These are phyloP conservation scores for Conringia planisiliqua DNA, from an alignment of 345 rosid genomes.

Conservation along the genomic window DNA sequence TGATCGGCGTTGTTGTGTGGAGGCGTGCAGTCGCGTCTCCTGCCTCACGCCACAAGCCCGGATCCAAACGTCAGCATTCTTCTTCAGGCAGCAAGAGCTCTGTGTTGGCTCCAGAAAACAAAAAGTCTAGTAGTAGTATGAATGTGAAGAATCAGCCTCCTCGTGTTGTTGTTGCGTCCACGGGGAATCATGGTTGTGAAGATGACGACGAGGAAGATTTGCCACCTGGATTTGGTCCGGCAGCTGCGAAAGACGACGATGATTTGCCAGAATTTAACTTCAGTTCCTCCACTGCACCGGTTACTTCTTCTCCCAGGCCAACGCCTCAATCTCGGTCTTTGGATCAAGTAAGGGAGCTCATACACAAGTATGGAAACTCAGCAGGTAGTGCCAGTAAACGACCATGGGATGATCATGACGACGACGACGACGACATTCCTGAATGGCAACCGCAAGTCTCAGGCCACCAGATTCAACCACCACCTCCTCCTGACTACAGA, in stretches of 20 bases:
- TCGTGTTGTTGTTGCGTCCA: conserved; percentile 11
- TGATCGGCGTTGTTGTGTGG: conserved; percentile 93
- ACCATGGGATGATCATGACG: conserved; percentile 46
- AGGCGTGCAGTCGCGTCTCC: conserved; percentile 56
- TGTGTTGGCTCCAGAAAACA: conserved; percentile 11
- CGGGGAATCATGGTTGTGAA: not conserved
- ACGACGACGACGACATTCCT: conserved; percentile 86
- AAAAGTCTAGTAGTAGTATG: not conserved
- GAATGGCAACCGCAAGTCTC: conserved; percentile 78
- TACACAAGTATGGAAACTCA: conserved; percentile 78
- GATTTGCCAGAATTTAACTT: conserved; percentile 88
- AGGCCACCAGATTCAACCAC: conserved; percentile 14
- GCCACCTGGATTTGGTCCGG: conserved; percentile 93
- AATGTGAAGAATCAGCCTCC: conserved; percentile 8
- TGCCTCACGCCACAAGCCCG: conserved; percentile 47
- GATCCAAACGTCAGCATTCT: conserved; percentile 34
- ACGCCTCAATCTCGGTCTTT: conserved; percentile 21
- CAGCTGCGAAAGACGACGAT: conserved; percentile 61
- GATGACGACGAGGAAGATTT: conserved; percentile 51
- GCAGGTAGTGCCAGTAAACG: conserved; percentile 25
- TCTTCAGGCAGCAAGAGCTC: conserved; percentile 23
- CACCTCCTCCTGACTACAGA: not conserved
- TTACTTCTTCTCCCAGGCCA: conserved; percentile 20
- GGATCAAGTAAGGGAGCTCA: conserved; percentile 79
- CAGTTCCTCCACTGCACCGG: conserved; percentile 3